A percentile compares a stretch with the other conserved stretches of the same genome.
These are phyloP conservation scores for Dryas drummondii DNA, from an alignment of 306 rosid species.

Conservation along the genomic window DNA sequence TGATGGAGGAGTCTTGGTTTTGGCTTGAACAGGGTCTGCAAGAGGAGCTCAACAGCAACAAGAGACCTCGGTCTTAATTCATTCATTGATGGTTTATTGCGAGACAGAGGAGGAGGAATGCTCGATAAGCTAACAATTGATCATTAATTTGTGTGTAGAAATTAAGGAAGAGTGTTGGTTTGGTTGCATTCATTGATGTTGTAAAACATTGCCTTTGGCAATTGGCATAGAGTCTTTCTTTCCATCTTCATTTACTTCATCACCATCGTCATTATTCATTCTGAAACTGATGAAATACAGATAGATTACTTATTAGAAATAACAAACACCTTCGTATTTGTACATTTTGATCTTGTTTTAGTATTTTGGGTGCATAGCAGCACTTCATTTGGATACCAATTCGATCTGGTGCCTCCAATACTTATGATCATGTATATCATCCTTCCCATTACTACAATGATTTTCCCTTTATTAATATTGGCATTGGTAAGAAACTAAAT, in stretches of 20 bases:
- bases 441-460: too few relatives aligned
- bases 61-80: constrained; percentile 4
- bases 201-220: too few relatives aligned
- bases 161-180: too few relatives aligned
- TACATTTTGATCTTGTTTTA: background rate
- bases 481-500: too few relatives aligned
- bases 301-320: background rate
- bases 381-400: background rate
- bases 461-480: too few relatives aligned
- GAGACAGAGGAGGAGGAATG: too few relatives aligned
- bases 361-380: background rate
- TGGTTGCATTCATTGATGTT: too few relatives aligned
- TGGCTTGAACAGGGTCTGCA: constrained; percentile 66
- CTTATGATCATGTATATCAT: too few relatives aligned
- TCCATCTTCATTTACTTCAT: background rate
- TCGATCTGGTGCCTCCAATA: too few relatives aligned
- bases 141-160: too few relatives aligned
- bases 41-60: constrained; percentile 16
- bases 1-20: constrained; percentile 70
- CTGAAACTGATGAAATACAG: background rate
- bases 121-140: too few relatives aligned
- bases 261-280: background rate
- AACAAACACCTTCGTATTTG: background rate
- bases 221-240: too few relatives aligned
- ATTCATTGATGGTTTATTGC: background rate